phyloP scores from a whole-genome alignment of 2,329 filamentous ascomycete species.

The Sclerotinia trifoliorum region DNA sequence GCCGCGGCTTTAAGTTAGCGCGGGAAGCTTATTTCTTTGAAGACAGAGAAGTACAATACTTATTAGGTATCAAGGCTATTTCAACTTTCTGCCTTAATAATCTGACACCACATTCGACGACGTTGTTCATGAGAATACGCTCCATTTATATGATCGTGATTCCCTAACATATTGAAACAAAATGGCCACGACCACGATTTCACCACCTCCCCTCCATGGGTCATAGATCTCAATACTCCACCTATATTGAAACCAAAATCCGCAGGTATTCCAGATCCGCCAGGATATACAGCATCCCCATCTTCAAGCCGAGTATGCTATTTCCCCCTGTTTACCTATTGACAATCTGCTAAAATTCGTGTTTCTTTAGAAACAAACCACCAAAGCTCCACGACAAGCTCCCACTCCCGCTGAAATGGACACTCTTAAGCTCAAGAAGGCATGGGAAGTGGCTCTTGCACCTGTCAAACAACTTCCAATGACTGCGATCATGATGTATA shows the following conservation, averaged over 20 bases:
- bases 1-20: conserved; percentile 12
- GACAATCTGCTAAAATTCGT: not conserved
- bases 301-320: conserved; percentile 56
- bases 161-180: not conserved
- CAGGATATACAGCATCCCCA: conserved; percentile 65
- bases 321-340: not conserved
- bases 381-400: conserved; percentile 55
- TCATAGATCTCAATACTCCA: conserved; percentile 71
- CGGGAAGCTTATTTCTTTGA: conserved; percentile 15
- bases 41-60: too few relatives aligned
- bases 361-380: conserved; percentile 41
- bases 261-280: conserved; percentile 73
- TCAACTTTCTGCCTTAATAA: conserved; percentile 1
- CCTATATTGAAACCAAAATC: conserved; percentile 66
- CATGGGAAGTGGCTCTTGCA: conserved; percentile 93
- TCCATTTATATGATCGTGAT: not conserved
- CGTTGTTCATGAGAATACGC: not conserved
- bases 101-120: conserved; percentile 1
- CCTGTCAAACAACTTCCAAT: conserved; percentile 94
- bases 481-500: conserved; percentile 99
- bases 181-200: conserved; percentile 8
- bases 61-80: not conserved
- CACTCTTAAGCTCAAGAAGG: conserved; percentile 95
- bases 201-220: conserved; percentile 68
- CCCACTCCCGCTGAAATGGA: conserved; percentile 85